Evolutionary conservation across 495 filamentous ascomycete genomes (phyloP).

Genomic region (Annulohypoxylon moriforme): DNA sequence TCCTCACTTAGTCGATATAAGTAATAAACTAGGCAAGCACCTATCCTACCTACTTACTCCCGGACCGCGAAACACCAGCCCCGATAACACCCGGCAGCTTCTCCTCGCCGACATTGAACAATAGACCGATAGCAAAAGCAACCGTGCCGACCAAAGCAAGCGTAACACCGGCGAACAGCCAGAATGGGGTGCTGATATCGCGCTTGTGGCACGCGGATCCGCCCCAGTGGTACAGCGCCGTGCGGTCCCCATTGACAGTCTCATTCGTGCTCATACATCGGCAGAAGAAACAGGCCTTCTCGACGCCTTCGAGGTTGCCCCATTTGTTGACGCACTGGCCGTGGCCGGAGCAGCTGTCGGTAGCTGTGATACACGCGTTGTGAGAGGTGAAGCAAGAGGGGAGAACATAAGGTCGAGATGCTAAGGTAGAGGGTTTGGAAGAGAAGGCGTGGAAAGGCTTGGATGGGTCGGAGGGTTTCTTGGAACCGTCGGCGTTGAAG

Average conservation of each 20-base stretch:
- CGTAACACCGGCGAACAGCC: constrained; percentile 78
- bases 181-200: constrained; percentile 88
- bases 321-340: constrained; percentile 75
- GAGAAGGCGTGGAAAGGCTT: constrained; percentile 44
- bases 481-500: constrained; percentile 9
- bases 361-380: constrained; percentile 69
- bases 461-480: constrained; percentile 22
- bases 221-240: constrained; percentile 71
- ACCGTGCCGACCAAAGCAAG: constrained; percentile 71
- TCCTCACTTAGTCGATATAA: background rate
- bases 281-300: constrained; percentile 77
- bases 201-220: constrained; percentile 91
- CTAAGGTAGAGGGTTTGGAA: constrained; percentile 26
- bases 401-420: constrained; percentile 39
- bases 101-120: constrained; percentile 82
- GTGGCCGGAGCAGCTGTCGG: constrained; percentile 79
- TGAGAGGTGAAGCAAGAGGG: constrained; percentile 73
- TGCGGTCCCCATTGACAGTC: constrained; percentile 54
- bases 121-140: constrained; percentile 74
- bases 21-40: background rate
- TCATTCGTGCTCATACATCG: constrained; percentile 67
- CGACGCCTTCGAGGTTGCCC: constrained; percentile 45
- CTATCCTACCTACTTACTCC: constrained; percentile 37
- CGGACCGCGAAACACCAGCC: constrained; percentile 79
- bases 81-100: constrained; percentile 87